Evolutionary conservation across 2,329 filamentous ascomycete species (phyloP).

Genomic region (Westerdykella sp.): DNA sequence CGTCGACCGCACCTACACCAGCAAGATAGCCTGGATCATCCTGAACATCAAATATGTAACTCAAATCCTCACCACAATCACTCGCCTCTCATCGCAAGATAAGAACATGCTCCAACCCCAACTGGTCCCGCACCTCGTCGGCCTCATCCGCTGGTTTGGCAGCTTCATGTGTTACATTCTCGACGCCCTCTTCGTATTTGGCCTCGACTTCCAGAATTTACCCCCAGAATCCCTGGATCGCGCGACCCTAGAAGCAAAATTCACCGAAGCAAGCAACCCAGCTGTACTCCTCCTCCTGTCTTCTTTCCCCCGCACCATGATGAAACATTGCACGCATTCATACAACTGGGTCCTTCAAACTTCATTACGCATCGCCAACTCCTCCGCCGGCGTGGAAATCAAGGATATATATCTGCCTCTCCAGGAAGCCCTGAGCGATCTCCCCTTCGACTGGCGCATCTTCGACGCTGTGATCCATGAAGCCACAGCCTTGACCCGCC

Average conservation of each 20-base stretch:
- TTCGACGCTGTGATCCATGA: conserved; percentile 49
- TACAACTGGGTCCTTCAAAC: conserved; percentile 22
- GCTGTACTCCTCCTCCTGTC: conserved; percentile 28
- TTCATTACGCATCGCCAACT: conserved; percentile 17
- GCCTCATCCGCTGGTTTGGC: conserved; percentile 72
- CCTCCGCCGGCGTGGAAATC: conserved; percentile 35
- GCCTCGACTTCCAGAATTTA: conserved; percentile 15
- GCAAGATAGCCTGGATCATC: conserved; percentile 68
- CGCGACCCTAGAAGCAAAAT: conserved; percentile 15
- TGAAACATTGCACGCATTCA: conserved; percentile 32
- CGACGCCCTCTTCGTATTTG: conserved; percentile 43
- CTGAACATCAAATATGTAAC: conserved; percentile 66
- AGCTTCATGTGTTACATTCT: conserved; percentile 56
- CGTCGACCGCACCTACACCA: conserved; percentile 52
- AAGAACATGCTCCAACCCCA: conserved; percentile 32
- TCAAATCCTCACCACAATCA: conserved; percentile 56
- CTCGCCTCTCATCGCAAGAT: conserved; percentile 43
- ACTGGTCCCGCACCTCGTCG: conserved; percentile 43
- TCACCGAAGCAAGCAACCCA: conserved; percentile 31
- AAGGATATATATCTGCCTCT: conserved; percentile 41
- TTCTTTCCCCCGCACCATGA: conserved; percentile 33
- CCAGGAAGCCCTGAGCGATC: conserved; percentile 23
- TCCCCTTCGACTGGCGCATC: conserved; percentile 40
- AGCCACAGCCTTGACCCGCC: conserved; percentile 59
- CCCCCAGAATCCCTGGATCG: conserved; percentile 16